Evolutionary conservation across 352 stramenopile genomes (phyloP), one percentile per base, ranked within the genome.

Genomic region (Plasmopara halstedii): DNA sequence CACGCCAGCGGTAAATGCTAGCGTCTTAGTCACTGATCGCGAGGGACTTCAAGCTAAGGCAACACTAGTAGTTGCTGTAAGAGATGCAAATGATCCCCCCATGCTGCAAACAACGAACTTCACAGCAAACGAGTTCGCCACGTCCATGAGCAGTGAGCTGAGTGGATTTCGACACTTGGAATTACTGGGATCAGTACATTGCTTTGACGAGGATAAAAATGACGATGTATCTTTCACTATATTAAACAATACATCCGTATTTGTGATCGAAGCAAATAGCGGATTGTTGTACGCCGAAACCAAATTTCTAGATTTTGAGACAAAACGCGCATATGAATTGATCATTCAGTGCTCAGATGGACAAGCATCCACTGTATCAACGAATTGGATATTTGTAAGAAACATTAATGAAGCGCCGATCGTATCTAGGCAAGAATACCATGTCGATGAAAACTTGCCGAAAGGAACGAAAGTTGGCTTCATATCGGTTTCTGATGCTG

Each of bases 391-490:
- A 13, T 35, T 61, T 17, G 48, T 85, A 14, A 15, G 46, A 0
- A 85, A 85, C 18, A 54, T 80, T 8, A 80, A 85, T 43, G 73
- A 82, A 56, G 42, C 64, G 0, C 73, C 73, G 2, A 23, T 50
- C 13, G 29, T 70, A 2, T 21, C 15, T 4, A 36, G 53, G 23
- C 53, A 78, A 29, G 35, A 56, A 7, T 62, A 68, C 35, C 63
- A 46, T 3, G 21, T 82, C 0, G 14, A 37, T 11, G 73, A 85
- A 38, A 76, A 77, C 33, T 33, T 52, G n/a, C 7, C 15, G 10
- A 6, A 10, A 25, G 45, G 56, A 2, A 49, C 29, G 5, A 54
- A 14, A 7, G 22, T 65, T 21, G 51, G 51, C 3, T 46, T 38
- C 10, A 19, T 65, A 7, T 31, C 26, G 20, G 17, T 46, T 18